Conservation (phyloP, 768 basidiomycete species). For the Cyclocybe cylindracea region DNA sequence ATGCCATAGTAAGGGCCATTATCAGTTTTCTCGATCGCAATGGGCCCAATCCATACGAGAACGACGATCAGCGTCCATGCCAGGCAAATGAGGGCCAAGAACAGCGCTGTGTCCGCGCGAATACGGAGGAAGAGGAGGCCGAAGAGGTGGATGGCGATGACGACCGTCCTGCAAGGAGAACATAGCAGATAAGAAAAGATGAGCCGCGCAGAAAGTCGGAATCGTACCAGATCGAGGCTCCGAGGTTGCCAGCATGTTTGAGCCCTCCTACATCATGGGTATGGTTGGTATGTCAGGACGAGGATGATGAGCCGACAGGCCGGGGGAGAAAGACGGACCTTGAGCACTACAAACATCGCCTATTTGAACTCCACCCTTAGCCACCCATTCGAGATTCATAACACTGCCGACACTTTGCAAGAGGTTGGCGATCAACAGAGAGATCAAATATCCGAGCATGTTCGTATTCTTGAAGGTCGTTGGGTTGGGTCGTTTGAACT, state of each 20-base stretch:
- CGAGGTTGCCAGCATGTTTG: constrained; percentile 36
- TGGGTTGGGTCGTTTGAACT: constrained; percentile 13
- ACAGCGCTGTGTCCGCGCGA: constrained; percentile 16
- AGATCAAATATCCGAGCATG: constrained; percentile 26
- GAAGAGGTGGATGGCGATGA: constrained; percentile 22
- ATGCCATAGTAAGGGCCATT: constrained; percentile 46
- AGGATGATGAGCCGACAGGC: background rate
- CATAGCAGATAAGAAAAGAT: background rate
- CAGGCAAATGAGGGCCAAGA: constrained; percentile 25
- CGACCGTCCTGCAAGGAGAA: constrained; percentile 30
- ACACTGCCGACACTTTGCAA: constrained; percentile 26
- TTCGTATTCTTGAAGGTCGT: constrained; percentile 24
- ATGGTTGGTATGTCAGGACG: background rate
- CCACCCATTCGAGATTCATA: constrained; percentile 29
- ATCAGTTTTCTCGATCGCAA: constrained; percentile 29
- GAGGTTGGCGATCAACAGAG: constrained; percentile 28
- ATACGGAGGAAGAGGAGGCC: constrained; percentile 42
- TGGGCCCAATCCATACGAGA: constrained; percentile 37
- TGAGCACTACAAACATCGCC: constrained; percentile 24
- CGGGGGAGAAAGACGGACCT: constrained; percentile 14
- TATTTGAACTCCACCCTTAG: constrained; percentile 14
- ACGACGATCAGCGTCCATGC: constrained; percentile 38
- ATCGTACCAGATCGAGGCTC: constrained; percentile 34
- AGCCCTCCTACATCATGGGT: constrained; percentile 12
- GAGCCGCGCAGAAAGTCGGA: no score